phyloP scores from a whole-genome alignment of 164 flowering plant species.

The Vitis rotundifolia region DNA sequence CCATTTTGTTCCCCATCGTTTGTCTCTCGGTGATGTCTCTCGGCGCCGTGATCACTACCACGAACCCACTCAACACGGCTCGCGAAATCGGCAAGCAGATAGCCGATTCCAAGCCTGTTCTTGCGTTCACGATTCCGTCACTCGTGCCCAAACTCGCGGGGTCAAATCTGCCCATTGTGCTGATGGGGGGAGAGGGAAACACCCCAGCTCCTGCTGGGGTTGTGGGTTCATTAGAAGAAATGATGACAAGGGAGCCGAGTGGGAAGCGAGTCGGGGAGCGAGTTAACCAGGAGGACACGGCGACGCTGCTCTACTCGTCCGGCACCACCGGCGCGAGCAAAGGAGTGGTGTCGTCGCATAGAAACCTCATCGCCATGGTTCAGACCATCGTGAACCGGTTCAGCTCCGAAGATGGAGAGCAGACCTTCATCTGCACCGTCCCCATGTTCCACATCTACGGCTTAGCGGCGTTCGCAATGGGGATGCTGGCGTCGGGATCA shows the following conservation, averaged over 20 bases:
- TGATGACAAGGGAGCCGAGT: conserved; percentile 47
- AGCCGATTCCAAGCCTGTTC: conserved; percentile 70
- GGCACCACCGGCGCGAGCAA: conserved; percentile 96
- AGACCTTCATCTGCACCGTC: conserved; percentile 70
- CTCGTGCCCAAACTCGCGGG: conserved; percentile 70
- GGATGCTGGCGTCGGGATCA: conserved; percentile 53
- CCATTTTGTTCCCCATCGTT: conserved; percentile 78
- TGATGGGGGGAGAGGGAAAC: conserved; percentile 27
- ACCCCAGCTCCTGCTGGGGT: conserved; percentile 13
- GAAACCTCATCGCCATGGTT: conserved; percentile 73
- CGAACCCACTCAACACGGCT: conserved; percentile 89
- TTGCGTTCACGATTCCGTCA: conserved; percentile 62
- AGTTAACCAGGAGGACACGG: conserved; percentile 73
- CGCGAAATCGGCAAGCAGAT: conserved; percentile 71
- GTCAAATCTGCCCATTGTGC: conserved; percentile 46
- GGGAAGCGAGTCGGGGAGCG: conserved; percentile 40
- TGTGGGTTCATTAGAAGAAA: conserved; percentile 31
- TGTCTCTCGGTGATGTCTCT: conserved; percentile 79
- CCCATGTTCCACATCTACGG: conserved; percentile 99
- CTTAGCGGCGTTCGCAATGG: conserved; percentile 56
- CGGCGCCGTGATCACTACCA: conserved; percentile 87
- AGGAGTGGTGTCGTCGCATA: conserved; percentile 79
- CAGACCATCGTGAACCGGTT: conserved; percentile 28
- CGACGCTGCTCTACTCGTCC: conserved; percentile 83
- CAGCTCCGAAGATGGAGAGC: conserved; percentile 43